These are phyloP conservation scores for Angomonas desouzai DNA, from an alignment of 208 protist species.

Conservation along the genomic window DNA sequence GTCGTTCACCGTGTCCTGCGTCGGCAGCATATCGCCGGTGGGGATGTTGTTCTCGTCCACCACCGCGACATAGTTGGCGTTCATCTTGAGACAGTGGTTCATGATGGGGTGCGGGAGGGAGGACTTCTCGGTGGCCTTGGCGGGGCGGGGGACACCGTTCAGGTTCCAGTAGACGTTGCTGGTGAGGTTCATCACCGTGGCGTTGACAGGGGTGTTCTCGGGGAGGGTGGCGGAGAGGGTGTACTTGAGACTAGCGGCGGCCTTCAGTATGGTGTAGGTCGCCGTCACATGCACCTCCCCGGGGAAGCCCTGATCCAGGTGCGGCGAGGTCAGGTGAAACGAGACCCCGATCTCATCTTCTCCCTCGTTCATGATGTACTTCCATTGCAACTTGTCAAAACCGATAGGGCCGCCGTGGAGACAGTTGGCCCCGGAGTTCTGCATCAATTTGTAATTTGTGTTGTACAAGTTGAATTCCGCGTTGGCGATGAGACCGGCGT, in stretches of 20 bases:
- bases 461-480: constrained; percentile 45
- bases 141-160: constrained; percentile 50
- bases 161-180: constrained; percentile 85
- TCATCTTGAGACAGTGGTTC: constrained; percentile 57
- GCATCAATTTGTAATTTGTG: constrained; percentile 45
- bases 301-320: constrained; percentile 79
- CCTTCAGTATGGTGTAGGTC: constrained; percentile 65
- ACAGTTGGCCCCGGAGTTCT: constrained; percentile 60
- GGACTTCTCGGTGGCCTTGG: constrained; percentile 11
- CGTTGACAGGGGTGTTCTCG: constrained; percentile 49
- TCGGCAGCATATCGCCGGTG: constrained; percentile 35
- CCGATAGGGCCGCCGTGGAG: constrained; percentile 65
- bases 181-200: constrained; percentile 71
- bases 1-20: constrained; percentile 46
- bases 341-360: constrained; percentile 67
- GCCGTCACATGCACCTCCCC: constrained; percentile 65
- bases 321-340: constrained; percentile 62
- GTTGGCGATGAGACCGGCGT: constrained; percentile 59
- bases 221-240: constrained; percentile 41
- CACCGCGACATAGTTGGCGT: constrained; percentile 42
- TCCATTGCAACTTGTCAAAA: constrained; percentile 65
- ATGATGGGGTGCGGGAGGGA: constrained; percentile 33
- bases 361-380: constrained; percentile 63
- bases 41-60: constrained; percentile 42
- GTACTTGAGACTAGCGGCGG: constrained; percentile 47